Percentiles rank a stretch among this genome's conserved stretches.
These are phyloP conservation scores for Aleurites moluccanus DNA, from an alignment of 441 rosid species.

Conservation along the genomic window DNA sequence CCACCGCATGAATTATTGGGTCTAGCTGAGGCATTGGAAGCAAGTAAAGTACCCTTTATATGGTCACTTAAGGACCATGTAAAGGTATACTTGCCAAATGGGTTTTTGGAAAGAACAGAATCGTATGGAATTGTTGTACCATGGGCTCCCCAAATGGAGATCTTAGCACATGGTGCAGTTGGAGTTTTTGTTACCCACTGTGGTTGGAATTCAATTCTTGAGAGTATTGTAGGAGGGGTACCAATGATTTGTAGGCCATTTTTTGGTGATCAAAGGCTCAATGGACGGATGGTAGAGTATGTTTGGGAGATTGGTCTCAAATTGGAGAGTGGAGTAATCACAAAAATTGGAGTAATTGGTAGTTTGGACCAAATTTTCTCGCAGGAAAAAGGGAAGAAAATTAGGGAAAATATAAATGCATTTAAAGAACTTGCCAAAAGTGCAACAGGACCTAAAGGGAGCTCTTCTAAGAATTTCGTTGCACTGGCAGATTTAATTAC, in stretches of 20 bases:
- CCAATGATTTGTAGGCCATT: constrained; percentile 22
- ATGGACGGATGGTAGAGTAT: constrained; percentile 28
- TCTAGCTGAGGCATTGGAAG: constrained; percentile 32
- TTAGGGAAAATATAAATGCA: constrained; percentile 20
- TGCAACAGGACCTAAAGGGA: constrained; percentile 24
- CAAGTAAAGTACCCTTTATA: constrained; percentile 27
- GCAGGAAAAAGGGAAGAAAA: constrained; percentile 24
- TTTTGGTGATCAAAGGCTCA: constrained; percentile 8
- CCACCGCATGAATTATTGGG: constrained; percentile 30
- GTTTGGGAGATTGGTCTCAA: constrained; percentile 30
- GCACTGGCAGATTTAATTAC: constrained; percentile 10
- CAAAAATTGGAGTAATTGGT: constrained; percentile 19
- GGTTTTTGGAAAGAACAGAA: constrained; percentile 33
- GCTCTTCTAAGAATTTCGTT: constrained; percentile 26
- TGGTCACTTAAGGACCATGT: constrained; percentile 42
- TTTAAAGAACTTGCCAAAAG: constrained; percentile 12
- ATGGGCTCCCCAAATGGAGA: constrained; percentile 7
- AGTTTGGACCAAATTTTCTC: constrained; percentile 15
- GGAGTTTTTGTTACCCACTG: constrained; percentile 15
- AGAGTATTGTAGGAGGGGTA: constrained; percentile 17
- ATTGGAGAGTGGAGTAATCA: constrained; percentile 27
- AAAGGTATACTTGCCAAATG: constrained; percentile 21
- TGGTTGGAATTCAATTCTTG: constrained; percentile 13
- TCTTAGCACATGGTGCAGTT: not conserved
- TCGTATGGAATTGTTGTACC: constrained; percentile 27